phyloP scores from a whole-genome alignment of 176 grass and related monocot species.

The Thalia dealbata region DNA sequence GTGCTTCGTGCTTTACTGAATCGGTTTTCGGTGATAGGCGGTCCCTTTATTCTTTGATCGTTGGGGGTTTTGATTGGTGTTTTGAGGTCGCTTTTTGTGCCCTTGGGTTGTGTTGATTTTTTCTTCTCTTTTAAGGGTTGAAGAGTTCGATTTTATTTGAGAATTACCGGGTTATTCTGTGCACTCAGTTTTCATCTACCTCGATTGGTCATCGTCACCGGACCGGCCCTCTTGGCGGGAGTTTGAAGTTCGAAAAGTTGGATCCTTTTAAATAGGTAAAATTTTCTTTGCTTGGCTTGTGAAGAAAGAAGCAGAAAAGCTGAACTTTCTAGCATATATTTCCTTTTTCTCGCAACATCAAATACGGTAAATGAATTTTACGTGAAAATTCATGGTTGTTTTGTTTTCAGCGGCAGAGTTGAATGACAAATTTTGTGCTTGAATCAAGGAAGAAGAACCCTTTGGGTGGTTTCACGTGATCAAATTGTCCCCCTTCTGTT shows the following conservation, averaged over 20 bases:
- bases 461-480: not conserved
- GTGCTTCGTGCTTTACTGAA: not conserved
- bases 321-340: not conserved
- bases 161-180: not conserved
- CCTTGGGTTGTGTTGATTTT: not conserved
- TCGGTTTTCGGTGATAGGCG: not conserved
- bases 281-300: constrained; percentile 1
- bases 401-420: not conserved
- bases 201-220: not conserved
- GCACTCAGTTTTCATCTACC: not conserved
- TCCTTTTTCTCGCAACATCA: not conserved
- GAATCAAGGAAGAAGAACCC: not conserved
- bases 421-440: not conserved
- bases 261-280: not conserved
- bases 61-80: no score
- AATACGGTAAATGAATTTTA: not conserved
- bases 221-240: constrained; percentile 1
- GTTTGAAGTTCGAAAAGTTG: constrained; percentile 5
- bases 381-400: not conserved
- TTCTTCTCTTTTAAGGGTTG: not conserved
- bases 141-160: not conserved
- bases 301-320: not conserved
- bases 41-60: not conserved
- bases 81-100: no score
- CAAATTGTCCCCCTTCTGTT: not conserved